phyloP scores from a whole-genome alignment of 2,329 filamentous ascomycete species.

The Venturia aucupariae region DNA sequence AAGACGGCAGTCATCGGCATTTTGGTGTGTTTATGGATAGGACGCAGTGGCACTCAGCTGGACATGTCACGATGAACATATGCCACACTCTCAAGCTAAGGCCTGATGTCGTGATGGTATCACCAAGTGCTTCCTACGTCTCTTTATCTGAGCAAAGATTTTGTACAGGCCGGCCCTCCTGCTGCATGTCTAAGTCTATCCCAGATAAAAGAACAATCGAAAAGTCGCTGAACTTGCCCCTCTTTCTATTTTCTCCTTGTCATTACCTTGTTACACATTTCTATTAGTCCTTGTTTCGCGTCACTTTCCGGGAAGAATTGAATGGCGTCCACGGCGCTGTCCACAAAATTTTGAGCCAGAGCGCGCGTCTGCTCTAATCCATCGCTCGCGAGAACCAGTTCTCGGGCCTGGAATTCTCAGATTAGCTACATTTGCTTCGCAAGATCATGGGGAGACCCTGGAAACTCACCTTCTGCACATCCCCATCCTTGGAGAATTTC shows the following conservation, averaged over 20 bases:
- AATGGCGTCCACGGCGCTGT: constrained; percentile 81
- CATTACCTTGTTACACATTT: constrained; percentile 91
- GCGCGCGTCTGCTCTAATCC: constrained; percentile 88
- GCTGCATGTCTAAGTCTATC: constrained; percentile 2
- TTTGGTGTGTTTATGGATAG: neutral
- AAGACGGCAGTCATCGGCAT: neutral
- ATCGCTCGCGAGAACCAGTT: constrained; percentile 72
- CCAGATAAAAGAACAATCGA: neutral
- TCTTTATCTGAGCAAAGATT: neutral
- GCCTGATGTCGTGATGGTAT: neutral
- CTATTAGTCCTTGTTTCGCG: constrained; percentile 79
- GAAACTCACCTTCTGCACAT: constrained; percentile 67
- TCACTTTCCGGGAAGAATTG: constrained; percentile 83
- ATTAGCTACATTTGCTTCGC: constrained; percentile 20
- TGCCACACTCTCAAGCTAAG: too few species aligned
- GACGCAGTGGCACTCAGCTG: neutral
- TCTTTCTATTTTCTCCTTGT: constrained; percentile 67
- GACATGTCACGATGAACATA: neutral
- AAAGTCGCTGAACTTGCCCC: neutral
- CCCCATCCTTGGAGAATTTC: constrained; percentile 76
- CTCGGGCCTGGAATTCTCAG: constrained; percentile 56
- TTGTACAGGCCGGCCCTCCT: neutral
- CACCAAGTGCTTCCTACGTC: neutral
- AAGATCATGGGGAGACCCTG: neutral
- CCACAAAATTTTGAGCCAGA: constrained; percentile 81